phyloP scores from a whole-genome alignment of 169 alveolate genomes.

The Babesia divergens region DNA sequence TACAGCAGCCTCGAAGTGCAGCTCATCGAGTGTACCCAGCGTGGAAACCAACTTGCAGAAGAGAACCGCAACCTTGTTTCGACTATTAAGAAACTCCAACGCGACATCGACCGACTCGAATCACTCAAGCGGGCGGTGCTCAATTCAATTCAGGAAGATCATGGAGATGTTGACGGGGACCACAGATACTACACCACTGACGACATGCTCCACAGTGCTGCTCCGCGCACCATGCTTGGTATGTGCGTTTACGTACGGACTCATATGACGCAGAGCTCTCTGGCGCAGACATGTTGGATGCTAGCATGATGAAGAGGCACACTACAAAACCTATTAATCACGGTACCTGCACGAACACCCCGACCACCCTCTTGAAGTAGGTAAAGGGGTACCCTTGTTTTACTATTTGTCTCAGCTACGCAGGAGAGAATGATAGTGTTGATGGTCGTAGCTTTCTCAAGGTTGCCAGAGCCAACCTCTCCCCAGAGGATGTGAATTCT shows the following conservation, averaged over 20 bases:
- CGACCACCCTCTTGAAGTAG: slow-evolving; percentile 15
- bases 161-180: slow-evolving; percentile 56
- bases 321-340: not conserved
- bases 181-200: slow-evolving; percentile 23
- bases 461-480: slow-evolving; percentile 72
- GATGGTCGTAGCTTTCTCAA: slow-evolving; percentile 65
- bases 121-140: slow-evolving; percentile 78
- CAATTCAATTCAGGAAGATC: slow-evolving; percentile 81
- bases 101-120: slow-evolving; percentile 79
- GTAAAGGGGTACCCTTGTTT: not conserved
- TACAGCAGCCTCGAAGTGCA: slow-evolving; percentile 81
- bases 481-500: slow-evolving; percentile 74
- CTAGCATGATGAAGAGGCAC: slow-evolving; percentile 6
- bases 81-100: slow-evolving; percentile 77
- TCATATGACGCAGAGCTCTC: not conserved
- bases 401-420: not conserved
- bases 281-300: slow-evolving; percentile 17
- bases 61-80: slow-evolving; percentile 79
- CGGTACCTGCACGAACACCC: slow-evolving; percentile 21
- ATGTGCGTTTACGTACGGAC: not conserved
- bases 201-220: slow-evolving; percentile 45
- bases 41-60: slow-evolving; percentile 80
- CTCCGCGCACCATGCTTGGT: slow-evolving; percentile 44
- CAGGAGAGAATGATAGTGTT: slow-evolving; percentile 25
- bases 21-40: slow-evolving; percentile 78